Evolutionary conservation across 306 rosid species (phyloP).

Genomic region (Quercus alba): DNA sequence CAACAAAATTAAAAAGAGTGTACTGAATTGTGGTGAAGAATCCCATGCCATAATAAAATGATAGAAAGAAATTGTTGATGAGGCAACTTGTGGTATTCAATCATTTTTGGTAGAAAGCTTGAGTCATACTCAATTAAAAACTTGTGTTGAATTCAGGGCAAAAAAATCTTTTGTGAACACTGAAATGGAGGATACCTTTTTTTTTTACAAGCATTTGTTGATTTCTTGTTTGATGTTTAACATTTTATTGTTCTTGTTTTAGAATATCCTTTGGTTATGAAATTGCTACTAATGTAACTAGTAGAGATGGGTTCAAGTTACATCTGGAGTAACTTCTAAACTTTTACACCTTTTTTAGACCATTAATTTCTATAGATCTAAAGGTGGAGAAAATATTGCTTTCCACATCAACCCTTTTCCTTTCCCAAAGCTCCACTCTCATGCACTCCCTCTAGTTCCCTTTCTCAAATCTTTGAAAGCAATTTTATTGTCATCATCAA

Average conservation of each 20-base stretch:
- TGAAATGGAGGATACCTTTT: not conserved
- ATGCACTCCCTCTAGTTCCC: too few species aligned
- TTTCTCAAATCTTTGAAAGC: too few species aligned
- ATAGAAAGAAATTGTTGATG: slow-evolving; percentile 4
- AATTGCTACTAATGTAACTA: not conserved
- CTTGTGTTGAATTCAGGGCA: not conserved
- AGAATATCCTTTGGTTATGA: not conserved
- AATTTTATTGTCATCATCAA: too few species aligned
- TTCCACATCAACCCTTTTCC: too few species aligned
- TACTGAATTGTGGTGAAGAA: not conserved
- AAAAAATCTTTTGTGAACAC: slow-evolving; percentile 2
- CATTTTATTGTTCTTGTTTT: not conserved
- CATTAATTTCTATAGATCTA: too few species aligned
- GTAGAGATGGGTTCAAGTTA: too few species aligned
- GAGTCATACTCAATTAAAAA: slow-evolving; percentile 1
- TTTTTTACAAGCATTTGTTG: slow-evolving; percentile 1
- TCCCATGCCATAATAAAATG: not conserved
- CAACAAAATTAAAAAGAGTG: not conserved
- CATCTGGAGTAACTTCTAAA: too few species aligned
- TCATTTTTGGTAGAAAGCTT: not conserved
- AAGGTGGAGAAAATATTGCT: too few species aligned
- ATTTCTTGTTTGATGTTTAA: not conserved
- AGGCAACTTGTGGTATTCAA: not conserved
- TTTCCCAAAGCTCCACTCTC: too few species aligned
- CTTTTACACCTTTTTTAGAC: too few species aligned